These are phyloP conservation scores for Colletotrichum truncatum DNA, from an alignment of 2,329 filamentous ascomycete genomes.

Conservation along the genomic window DNA sequence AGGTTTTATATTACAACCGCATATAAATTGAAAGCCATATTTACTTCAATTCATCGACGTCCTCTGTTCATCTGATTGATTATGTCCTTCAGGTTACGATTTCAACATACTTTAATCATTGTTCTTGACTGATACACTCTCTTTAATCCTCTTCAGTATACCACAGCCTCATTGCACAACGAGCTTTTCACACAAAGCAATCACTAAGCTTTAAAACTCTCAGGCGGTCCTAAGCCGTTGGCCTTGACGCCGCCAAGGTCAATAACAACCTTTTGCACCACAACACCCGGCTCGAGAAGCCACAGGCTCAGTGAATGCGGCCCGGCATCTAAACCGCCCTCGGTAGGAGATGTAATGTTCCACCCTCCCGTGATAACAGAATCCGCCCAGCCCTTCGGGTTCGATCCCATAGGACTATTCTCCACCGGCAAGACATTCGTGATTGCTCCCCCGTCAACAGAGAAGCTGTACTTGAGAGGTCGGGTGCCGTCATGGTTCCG, in stretches of 20 bases:
- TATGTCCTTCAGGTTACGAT: too few relatives aligned
- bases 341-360: neutral
- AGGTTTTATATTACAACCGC: too few relatives aligned
- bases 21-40: too few relatives aligned
- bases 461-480: neutral
- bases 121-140: too few relatives aligned
- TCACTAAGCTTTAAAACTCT: too few relatives aligned
- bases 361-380: neutral
- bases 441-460: neutral
- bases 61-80: too few relatives aligned
- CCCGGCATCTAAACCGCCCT: accelerated
- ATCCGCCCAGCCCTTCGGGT: neutral
- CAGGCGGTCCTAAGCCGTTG: neutral
- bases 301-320: neutral
- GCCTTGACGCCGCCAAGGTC: neutral
- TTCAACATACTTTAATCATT: too few relatives aligned
- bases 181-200: too few relatives aligned
- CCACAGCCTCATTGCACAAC: too few relatives aligned
- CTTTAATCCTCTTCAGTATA: too few relatives aligned
- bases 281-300: neutral
- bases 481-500: neutral
- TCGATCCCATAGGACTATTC: neutral
- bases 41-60: too few relatives aligned
- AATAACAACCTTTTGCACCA: neutral
- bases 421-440: neutral